Base-by-base conservation (phyloP, 2,329 filamentous ascomycete genomes). In the Alternaria sp. region DNA sequence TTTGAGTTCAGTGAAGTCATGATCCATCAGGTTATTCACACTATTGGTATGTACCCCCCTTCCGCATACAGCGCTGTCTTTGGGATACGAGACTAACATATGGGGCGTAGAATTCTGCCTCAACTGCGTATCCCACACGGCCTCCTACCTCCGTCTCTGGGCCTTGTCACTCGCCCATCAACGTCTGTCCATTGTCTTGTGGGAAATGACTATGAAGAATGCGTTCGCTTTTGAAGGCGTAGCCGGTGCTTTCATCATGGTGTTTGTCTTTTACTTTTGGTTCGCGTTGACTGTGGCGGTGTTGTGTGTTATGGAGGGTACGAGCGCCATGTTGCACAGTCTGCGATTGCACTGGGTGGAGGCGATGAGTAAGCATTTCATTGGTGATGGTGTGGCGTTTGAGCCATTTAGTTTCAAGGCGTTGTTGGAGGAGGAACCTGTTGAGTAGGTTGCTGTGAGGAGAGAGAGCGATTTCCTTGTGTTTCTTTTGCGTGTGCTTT, bases 11-110 rank as follows among this genome's bases (percentile, higher is more conserved):
- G 91, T 62, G 95, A 99, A 79, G 87, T 93, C 66, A 97, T 99
- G 93, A 99, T 99, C 76, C 95, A 99, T 82, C 95, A 99, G 80
- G 89, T 97, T 78, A 99, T 99, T 75, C 96, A 98, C 83, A 98
- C 94, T 18, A 98, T 98, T 74, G 93, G 92, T 94, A 89, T 3
- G n/a, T 36, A 14, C 12, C 40, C n/a, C 14, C 16, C 16, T 52
- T 12, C 14, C 4, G 12, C 1, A 11, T 4, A 18, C 45, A 38
- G 1, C 30, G 3, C 30, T 11, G 0, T 12, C 7, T 32, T 12
- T 27, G 8, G 2, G 25, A 27, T 27, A 36, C 32, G 5, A n/a
- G 50, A 46, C 74, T 79, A 73, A 78, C 65, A 16, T 28, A n/a
- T 7, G 0, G 1, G 0, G 11, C 5, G 4, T 69, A 93, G 93